These are phyloP conservation scores for Phialophora macrospora DNA, from an alignment of 2,329 filamentous ascomycete species.

Conservation along the genomic window DNA sequence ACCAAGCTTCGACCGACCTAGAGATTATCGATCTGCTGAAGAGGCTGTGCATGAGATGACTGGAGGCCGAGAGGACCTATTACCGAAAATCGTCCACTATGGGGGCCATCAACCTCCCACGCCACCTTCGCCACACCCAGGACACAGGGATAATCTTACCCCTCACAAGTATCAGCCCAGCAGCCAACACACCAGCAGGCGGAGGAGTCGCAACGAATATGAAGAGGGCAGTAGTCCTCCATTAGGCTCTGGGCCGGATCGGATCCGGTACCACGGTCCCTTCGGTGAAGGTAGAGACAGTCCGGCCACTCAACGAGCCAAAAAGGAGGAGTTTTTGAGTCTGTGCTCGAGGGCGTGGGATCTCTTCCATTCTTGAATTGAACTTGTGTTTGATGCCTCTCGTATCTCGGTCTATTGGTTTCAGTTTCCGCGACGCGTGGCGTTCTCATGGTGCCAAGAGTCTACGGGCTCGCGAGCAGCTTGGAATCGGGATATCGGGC, in stretches of 20 bases:
- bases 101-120: slow-evolving; percentile 91
- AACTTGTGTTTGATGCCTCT: slow-evolving; percentile 1
- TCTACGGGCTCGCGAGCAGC: not conserved
- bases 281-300: slow-evolving; percentile 83
- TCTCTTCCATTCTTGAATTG: slow-evolving; percentile 81
- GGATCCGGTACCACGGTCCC: slow-evolving; percentile 62
- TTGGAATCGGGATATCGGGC: not conserved
- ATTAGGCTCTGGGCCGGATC: slow-evolving; percentile 72
- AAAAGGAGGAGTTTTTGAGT: slow-evolving; percentile 89
- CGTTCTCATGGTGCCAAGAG: slow-evolving; percentile 25
- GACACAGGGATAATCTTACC: slow-evolving; percentile 47
- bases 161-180: slow-evolving; percentile 50
- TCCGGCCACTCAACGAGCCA: slow-evolving; percentile 78
- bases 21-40: slow-evolving; percentile 94
- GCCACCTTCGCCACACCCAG: slow-evolving; percentile 73
- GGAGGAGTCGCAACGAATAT: slow-evolving; percentile 86
- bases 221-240: slow-evolving; percentile 86
- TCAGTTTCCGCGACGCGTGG: slow-evolving; percentile 15
- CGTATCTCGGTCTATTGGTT: slow-evolving; percentile 13
- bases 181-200: slow-evolving; percentile 54
- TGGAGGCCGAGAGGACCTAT: slow-evolving; percentile 86
- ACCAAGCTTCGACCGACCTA: slow-evolving; percentile 64
- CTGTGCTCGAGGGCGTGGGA: slow-evolving; percentile 94
- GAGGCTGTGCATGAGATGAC: slow-evolving; percentile 90
- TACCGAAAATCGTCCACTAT: slow-evolving; percentile 95